These are phyloP conservation scores for Omphalea diandra DNA, from an alignment of 441 rosid genomes.

Conservation along the genomic window DNA sequence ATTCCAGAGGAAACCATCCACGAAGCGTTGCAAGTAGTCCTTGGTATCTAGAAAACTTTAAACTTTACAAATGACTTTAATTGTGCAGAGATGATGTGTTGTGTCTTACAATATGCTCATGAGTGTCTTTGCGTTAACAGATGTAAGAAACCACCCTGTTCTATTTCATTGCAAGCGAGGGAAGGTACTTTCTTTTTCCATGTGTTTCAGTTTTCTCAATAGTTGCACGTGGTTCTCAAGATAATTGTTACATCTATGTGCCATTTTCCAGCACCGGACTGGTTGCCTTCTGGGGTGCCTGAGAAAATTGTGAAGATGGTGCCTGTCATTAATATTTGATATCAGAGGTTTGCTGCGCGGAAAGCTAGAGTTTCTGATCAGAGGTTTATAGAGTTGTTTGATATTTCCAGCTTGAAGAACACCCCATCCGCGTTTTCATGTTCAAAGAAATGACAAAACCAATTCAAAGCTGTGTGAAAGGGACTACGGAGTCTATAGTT, in stretches of 20 bases:
- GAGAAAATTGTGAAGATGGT: slow-evolving; percentile 86
- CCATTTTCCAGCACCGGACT: slow-evolving; percentile 74
- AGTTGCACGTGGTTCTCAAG: neutral
- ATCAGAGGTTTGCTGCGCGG: slow-evolving; percentile 54
- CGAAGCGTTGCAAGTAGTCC: slow-evolving; percentile 63
- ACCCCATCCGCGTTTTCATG: slow-evolving; percentile 45
- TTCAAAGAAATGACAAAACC: slow-evolving; percentile 28
- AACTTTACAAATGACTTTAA: slow-evolving; percentile 49
- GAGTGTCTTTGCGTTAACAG: slow-evolving; percentile 29
- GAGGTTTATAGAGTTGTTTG: slow-evolving; percentile 62
- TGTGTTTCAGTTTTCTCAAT: neutral
- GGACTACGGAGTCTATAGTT: neutral
- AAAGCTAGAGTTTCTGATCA: slow-evolving; percentile 62
- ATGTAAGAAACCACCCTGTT: slow-evolving; percentile 82
- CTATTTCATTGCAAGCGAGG: slow-evolving; percentile 88
- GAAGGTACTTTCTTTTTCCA: slow-evolving; percentile 46
- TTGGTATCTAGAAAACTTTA: slow-evolving; percentile 44
- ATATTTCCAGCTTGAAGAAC: slow-evolving; percentile 41
- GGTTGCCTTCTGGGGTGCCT: slow-evolving; percentile 89
- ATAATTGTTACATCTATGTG: neutral
- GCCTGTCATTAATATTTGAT: slow-evolving; percentile 69
- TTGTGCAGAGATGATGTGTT: neutral
- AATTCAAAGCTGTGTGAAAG: neutral
- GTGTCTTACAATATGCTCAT: slow-evolving; percentile 35
- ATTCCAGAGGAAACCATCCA: slow-evolving; percentile 73